Evolutionary conservation across 148 eudicot genomes (phyloP).

Genomic region (Fagopyrum tataricum): DNA sequence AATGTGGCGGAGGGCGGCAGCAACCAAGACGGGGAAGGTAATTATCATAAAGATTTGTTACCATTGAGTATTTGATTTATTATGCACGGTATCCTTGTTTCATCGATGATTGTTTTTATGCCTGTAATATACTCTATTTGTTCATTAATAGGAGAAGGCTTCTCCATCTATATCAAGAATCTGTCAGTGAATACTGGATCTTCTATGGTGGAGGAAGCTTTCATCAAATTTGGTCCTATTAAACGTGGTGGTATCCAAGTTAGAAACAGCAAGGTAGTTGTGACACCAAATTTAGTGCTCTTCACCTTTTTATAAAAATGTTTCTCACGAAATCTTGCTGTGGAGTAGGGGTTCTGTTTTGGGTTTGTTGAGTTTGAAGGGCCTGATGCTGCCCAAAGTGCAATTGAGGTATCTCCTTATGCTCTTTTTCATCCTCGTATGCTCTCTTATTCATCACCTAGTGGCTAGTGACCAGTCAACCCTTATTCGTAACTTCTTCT

Average conservation of each 20-base stretch:
- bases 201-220: constrained; percentile 50
- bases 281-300: neutral
- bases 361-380: constrained; percentile 94
- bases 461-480: neutral
- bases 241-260: constrained; percentile 78
- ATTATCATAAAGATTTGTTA: neutral
- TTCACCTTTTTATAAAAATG: neutral
- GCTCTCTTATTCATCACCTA: neutral
- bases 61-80: neutral
- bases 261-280: constrained; percentile 50
- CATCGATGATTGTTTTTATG: neutral
- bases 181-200: constrained; percentile 45
- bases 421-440: neutral
- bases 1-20: constrained; percentile 41
- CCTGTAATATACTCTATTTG: neutral
- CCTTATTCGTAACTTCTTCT: neutral
- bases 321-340: neutral
- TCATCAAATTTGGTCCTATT: constrained; percentile 66
- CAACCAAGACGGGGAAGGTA: constrained; percentile 60
- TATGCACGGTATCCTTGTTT: neutral
- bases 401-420: constrained; percentile 58
- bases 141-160: constrained; percentile 46
- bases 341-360: constrained; percentile 51
- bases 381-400: constrained; percentile 56
- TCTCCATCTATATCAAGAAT: constrained; percentile 65